These are phyloP conservation scores for Boletus fagicola DNA, from an alignment of 768 basidiomycete species.

Conservation along the genomic window DNA sequence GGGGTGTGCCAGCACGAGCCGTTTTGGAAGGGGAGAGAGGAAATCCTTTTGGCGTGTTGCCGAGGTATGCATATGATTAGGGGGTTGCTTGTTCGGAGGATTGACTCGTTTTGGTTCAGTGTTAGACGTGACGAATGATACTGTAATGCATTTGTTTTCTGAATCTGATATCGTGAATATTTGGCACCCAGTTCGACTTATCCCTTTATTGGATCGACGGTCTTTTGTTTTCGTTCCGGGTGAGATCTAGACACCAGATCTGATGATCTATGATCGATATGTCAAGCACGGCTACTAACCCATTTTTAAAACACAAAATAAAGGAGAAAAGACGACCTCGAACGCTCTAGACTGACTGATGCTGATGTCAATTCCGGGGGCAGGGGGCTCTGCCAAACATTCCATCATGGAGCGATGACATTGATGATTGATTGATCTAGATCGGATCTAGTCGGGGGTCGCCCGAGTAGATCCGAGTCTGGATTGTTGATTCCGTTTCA, in stretches of 20 bases:
- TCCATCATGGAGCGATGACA: not conserved
- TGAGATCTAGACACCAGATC: conserved; percentile 4
- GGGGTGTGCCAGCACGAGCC: not conserved
- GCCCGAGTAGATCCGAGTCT: not conserved
- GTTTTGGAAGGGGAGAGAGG: not conserved
- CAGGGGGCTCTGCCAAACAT: not conserved
- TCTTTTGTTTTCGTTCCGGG: not conserved
- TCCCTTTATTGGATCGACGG: too few species aligned
- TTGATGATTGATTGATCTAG: not conserved
- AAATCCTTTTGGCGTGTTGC: not conserved
- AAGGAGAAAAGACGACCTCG: not conserved
- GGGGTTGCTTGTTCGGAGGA: not conserved
- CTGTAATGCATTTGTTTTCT: not conserved
- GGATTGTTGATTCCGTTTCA: not conserved
- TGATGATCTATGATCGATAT: not conserved
- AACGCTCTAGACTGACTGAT: not conserved
- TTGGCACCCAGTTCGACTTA: not conserved
- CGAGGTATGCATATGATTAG: not conserved
- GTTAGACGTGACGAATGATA: not conserved
- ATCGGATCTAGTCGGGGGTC: not conserved
- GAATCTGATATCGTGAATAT: not conserved
- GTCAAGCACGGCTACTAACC: not conserved
- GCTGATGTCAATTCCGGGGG: not conserved
- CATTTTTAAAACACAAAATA: not conserved
- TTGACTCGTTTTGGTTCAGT: not conserved